These are phyloP conservation scores for Puccinia hordei DNA, from an alignment of 1,284 basidiomycete species.

Conservation along the genomic window DNA sequence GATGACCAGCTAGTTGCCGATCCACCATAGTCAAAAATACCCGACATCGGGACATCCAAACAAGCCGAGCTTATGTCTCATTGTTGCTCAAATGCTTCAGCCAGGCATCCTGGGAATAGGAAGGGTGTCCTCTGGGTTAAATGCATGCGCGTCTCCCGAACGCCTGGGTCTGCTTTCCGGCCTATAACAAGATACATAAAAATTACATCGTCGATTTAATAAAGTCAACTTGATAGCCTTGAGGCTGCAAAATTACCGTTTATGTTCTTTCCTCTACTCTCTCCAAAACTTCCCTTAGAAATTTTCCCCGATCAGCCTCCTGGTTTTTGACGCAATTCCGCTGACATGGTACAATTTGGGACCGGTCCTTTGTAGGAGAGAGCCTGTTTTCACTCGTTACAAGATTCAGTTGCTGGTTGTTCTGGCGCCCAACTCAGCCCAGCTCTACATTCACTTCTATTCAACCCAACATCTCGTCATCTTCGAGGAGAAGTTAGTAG, in stretches of 20 bases:
- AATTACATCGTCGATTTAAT: too few relatives aligned
- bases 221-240: neutral
- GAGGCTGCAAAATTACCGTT: too few relatives aligned
- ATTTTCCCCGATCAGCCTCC: neutral
- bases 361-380: conserved; percentile 1
- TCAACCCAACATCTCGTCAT: neutral
- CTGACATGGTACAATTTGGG: neutral
- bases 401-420: neutral
- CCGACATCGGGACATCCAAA: conserved; percentile 21
- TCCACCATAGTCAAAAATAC: conserved; percentile 12
- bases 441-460: neutral
- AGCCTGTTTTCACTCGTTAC: neutral
- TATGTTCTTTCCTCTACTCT: neutral
- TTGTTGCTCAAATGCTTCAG: neutral
- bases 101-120: neutral
- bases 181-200: too few relatives aligned
- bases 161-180: too few relatives aligned
- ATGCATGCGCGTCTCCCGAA: too few relatives aligned
- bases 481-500: conserved; percentile 13
- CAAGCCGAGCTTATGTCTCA: neutral
- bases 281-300: neutral
- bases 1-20: conserved; percentile 15
- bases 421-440: neutral
- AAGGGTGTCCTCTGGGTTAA: neutral
- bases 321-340: neutral